Evolutionary conservation across 2,329 filamentous ascomycete species (phyloP).

Genomic region (Mariannaea sp.): DNA sequence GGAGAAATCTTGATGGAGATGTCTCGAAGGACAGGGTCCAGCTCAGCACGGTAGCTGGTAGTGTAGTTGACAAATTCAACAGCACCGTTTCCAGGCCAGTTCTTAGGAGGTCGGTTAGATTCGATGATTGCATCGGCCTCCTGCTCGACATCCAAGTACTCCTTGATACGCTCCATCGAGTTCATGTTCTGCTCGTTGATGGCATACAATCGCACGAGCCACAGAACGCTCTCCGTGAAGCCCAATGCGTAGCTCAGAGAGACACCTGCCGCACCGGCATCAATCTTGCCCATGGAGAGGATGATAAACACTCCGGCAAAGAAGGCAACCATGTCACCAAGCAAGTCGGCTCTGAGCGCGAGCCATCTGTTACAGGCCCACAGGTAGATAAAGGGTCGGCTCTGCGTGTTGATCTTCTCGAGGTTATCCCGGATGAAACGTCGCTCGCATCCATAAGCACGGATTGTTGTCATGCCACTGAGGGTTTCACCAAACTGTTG

Average conservation of each 20-base stretch:
- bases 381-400: slow-evolving; percentile 91
- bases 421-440: slow-evolving; percentile 94
- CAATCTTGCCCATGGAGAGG: slow-evolving; percentile 77
- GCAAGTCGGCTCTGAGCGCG: slow-evolving; percentile 85
- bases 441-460: slow-evolving; percentile 92
- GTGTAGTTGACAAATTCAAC: slow-evolving; percentile 90
- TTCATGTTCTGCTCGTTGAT: slow-evolving; percentile 99
- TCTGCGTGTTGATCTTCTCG: slow-evolving; percentile 83
- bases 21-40: slow-evolving; percentile 83
- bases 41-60: slow-evolving; percentile 84
- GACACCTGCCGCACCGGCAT: slow-evolving; percentile 89
- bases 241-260: slow-evolving; percentile 95
- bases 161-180: slow-evolving; percentile 94
- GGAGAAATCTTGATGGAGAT: slow-evolving; percentile 86
- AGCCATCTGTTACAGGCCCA: slow-evolving; percentile 99
- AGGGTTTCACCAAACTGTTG: slow-evolving; percentile 98
- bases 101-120: slow-evolving; percentile 73
- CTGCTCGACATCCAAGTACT: slow-evolving; percentile 95
- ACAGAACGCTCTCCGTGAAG: slow-evolving; percentile 95
- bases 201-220: slow-evolving; percentile 92
- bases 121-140: slow-evolving; percentile 81
- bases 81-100: slow-evolving; percentile 85
- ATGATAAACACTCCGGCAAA: slow-evolving; percentile 93
- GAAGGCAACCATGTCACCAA: slow-evolving; percentile 91
- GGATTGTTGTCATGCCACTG: slow-evolving; percentile 92